These are phyloP conservation scores for Anthracocystis panici-leucophaei DNA, from an alignment of 1,284 basidiomycete species.

Conservation along the genomic window DNA sequence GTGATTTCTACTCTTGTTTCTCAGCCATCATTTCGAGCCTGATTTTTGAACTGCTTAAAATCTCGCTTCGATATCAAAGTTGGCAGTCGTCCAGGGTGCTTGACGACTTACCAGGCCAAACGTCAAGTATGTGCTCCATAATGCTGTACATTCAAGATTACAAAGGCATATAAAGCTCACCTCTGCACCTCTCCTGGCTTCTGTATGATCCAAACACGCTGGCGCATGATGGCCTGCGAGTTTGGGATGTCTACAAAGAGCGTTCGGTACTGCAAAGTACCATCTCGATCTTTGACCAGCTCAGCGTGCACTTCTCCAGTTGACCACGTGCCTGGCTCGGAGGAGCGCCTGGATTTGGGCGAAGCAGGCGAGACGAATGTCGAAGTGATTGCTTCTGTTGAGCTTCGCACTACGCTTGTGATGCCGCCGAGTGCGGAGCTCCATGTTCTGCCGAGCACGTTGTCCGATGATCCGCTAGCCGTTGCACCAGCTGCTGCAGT, in stretches of 20 bases:
- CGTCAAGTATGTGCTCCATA: too few species aligned
- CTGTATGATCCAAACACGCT: constrained; percentile 53
- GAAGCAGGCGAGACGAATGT: constrained; percentile 23
- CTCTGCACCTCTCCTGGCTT: constrained; percentile 53
- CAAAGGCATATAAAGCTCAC: constrained; percentile 1
- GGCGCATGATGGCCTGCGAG: constrained; percentile 46
- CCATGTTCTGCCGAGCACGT: constrained; percentile 30
- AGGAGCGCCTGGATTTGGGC: constrained; percentile 16
- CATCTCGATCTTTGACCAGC: constrained; percentile 61
- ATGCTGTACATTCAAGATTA: not conserved
- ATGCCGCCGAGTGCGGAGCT: constrained; percentile 34
- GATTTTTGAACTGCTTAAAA: too few species aligned
- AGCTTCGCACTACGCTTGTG: constrained; percentile 36
- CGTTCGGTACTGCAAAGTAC: constrained; percentile 55
- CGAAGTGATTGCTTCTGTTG: constrained; percentile 37
- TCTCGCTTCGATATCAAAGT: too few species aligned
- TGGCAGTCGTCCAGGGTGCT: too few species aligned
- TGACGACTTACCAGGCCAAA: too few species aligned
- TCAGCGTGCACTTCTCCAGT: constrained; percentile 62
- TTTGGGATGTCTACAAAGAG: constrained; percentile 62
- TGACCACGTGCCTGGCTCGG: constrained; percentile 58
- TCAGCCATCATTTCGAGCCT: too few species aligned
- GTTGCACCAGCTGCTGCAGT: not conserved
- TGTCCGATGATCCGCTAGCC: constrained; percentile 10
- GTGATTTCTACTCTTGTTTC: too few species aligned